These are phyloP conservation scores for Durotheca rogersii DNA, from an alignment of 495 filamentous ascomycete genomes.

Conservation along the genomic window DNA sequence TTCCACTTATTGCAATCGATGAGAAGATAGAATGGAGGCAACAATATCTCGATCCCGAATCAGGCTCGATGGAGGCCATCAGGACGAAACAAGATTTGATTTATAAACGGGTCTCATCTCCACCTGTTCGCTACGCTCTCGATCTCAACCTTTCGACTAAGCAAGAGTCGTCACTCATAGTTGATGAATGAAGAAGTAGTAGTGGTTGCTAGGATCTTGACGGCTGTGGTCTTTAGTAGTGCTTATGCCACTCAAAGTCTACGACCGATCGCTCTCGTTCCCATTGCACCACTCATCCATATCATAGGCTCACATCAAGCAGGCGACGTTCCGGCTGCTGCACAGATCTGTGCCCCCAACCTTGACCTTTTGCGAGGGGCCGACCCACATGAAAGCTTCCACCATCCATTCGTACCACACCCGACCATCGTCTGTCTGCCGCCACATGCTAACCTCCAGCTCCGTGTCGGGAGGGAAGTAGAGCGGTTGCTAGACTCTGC, in stretches of 20 bases:
- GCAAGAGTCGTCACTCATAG: too few relatives aligned
- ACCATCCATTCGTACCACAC: constrained; percentile 99
- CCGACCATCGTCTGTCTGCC: constrained; percentile 89
- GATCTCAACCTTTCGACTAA: too few relatives aligned
- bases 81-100: too few relatives aligned
- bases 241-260: constrained; percentile 1
- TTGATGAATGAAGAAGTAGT: too few relatives aligned
- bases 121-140: too few relatives aligned
- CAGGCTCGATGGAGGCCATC: too few relatives aligned
- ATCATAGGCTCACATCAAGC: constrained; percentile 68
- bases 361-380: constrained; percentile 65
- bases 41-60: too few relatives aligned
- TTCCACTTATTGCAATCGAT: too few relatives aligned
- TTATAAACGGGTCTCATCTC: too few relatives aligned
- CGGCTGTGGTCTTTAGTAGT: constrained; percentile 3
- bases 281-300: not conserved
- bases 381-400: constrained; percentile 69
- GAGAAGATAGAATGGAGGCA: too few relatives aligned
- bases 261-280: constrained; percentile 9
- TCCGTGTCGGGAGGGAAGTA: constrained; percentile 83
- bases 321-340: constrained; percentile 86
- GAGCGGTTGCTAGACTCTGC: constrained; percentile 67
- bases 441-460: constrained; percentile 88
- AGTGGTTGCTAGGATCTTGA: too few relatives aligned
- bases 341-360: constrained; percentile 82